Conservation (phyloP, 495 filamentous ascomycete genomes). For the Cudoniella acicularis region DNA sequence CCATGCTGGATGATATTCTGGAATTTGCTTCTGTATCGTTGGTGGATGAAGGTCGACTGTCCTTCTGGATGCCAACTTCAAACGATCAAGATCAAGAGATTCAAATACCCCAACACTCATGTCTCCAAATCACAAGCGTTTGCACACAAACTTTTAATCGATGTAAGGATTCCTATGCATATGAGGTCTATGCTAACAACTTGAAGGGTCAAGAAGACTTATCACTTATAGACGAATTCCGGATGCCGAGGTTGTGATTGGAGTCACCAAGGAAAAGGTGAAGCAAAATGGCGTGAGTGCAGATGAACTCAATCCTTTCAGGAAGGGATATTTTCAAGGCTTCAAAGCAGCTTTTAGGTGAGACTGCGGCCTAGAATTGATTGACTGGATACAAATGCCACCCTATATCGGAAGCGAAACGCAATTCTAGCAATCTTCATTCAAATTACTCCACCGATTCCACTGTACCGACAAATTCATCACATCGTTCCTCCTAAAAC, state of each 20-base stretch:
- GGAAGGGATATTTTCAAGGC: constrained; percentile 60
- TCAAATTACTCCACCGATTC: too few relatives aligned
- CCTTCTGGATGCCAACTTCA: constrained; percentile 96
- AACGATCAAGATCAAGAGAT: constrained; percentile 72
- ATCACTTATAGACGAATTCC: constrained; percentile 78
- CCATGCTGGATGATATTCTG: constrained; percentile 85
- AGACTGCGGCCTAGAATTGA: background rate
- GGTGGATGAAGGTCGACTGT: constrained; percentile 76
- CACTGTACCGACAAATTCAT: too few relatives aligned
- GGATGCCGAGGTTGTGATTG: constrained; percentile 46
- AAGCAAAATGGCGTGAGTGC: constrained; percentile 45
- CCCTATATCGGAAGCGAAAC: background rate
- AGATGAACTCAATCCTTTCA: constrained; percentile 78
- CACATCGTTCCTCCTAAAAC: too few relatives aligned
- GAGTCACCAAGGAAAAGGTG: constrained; percentile 29
- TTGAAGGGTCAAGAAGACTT: constrained; percentile 74
- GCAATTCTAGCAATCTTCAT: too few relatives aligned
- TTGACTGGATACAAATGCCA: background rate
- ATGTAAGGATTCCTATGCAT: constrained; percentile 48
- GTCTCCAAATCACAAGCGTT: constrained; percentile 69
- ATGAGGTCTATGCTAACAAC: constrained; percentile 6
- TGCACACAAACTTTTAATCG: constrained; percentile 85
- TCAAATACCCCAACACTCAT: constrained; percentile 70
- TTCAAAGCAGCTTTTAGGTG: constrained; percentile 27
- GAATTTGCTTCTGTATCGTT: constrained; percentile 74